Base-by-base conservation (phyloP, 495 filamentous ascomycete genomes). In the Trichoderma asperelloides region DNA sequence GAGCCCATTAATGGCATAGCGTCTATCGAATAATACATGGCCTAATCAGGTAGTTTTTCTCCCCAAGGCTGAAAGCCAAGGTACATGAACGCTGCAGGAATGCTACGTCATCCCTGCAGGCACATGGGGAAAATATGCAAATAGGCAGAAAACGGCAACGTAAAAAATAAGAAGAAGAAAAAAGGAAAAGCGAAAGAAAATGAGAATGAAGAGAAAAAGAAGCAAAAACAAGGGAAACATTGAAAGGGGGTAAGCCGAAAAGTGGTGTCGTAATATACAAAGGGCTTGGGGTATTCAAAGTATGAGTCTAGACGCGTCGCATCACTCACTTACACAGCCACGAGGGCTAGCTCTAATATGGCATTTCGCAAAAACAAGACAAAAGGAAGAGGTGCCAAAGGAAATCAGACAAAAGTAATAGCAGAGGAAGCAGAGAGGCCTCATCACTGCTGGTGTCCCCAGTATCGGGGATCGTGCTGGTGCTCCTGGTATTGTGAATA, bases 1-100 rank as follows among this genome's bases (percentile, higher is more conserved):
- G 9, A 60, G 55, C 55, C 27, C 55, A 60, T 60, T 60, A 60
- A 23, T 25, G 55, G 55, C 55, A 60, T 28, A 60, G 55, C 55
- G 23, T 60, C 55, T 60, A 28, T 60, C 55, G 9, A 60, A 60
- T 28, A 13, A 30, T 60, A 60, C 55, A 60, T 25, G n/a, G 47
- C 47, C 18, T 9, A 23, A 21, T 51, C n/a, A 9, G 23, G 47
- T n/a, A 51, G n/a, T 47, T 18, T 25, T 3, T 13, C 3, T 55
- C 27, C 51, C 25, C 55, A 18, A 27, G 55, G 27, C 55, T 60
- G 55, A 60, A 30, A 11, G 43, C 43, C 43, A 16, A 37, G 33
- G 33, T 37, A 37, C n/a, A n/a, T n/a, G n/a, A n/a, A n/a, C 47
- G 47, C 47, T 51, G 47, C 47, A 51, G 47, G 21, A 18, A n/a